Base-by-base conservation (phyloP, 345 rosid species). In the Excoecaria cochinchinensis region DNA sequence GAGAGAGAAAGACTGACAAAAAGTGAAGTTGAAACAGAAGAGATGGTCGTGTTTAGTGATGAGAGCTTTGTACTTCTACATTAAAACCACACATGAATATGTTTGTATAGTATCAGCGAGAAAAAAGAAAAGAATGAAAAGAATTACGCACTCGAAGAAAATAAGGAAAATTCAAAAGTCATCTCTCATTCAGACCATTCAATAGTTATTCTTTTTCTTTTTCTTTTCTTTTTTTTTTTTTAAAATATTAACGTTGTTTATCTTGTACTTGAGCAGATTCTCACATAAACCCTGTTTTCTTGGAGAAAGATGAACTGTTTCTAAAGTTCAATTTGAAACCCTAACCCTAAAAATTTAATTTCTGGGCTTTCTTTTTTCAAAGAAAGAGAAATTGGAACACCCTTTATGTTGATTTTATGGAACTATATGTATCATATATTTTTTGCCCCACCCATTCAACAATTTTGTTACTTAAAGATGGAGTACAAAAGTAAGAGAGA, bases 1-100 rank as follows among this genome's bases (percentile, higher is more conserved):
- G 76, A 57, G 57, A 78, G 76, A 70, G 24, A 44, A 66, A 71
- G 77, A 69, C 82, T 79, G 82, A 79, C 82, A 82, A 76, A 83
- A 85, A 78, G 84, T 79, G 79, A 74, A 74, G 74, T 42, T 63
- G 70, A 61, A 73, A 73, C 80, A 75, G 75, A 73, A 72, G 76
- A 70, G 47, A 50, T 73, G 73, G 79, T 42, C 77, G 42, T 76
- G 61, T 69, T 58, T 40, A 19, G 58, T 72, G 75, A 79, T 71
- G 74, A 81, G 77, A 76, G 84, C 80, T 77, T 79, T 69, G 72
- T 56, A 67, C 81, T 78, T 72, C 82, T 58, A 65, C 78, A 48
- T 70, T 68, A 77, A 72, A 74, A 70, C 38, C 69, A 73, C 74
- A 74, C 66, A 74, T 73, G 75, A 63, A 78, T 39, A 53, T 58